Base-by-base conservation (phyloP, 2,329 filamentous ascomycete genomes). In the Aspergillus novofumigatus region DNA sequence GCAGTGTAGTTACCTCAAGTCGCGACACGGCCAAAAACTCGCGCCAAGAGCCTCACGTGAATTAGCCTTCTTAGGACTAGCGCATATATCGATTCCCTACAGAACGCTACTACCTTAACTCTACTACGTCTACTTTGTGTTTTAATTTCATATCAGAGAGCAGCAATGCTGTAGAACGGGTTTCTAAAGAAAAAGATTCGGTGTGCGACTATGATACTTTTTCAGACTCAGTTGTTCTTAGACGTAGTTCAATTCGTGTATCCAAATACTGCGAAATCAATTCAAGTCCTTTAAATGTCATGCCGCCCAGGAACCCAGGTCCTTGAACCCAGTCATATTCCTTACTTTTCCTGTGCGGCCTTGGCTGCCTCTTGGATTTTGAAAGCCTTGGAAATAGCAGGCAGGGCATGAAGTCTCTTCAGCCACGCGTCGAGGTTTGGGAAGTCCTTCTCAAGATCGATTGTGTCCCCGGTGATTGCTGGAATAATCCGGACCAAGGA, bases 1-100 rank as follows among this genome's bases (percentile, higher is more conserved):
- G 59, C 65, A 59, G 68, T 65, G 64, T 59, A 63, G 59, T 58
- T 58, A 59, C n/a, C 29, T 58, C 61, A 53, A 57, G 61, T 66
- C 68, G 67, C 64, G 66, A 70, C 68, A 67, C 67, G 66, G 64
- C 67, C 65, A 68, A 70, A 71, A 70, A 69, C 67, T 72, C 69
- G 67, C 68, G 70, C 68, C 69, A 72, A 71, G 69, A 66, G 28
- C 35, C 14, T 25, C 20, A 32, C 49, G 20, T 14, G 55, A 62
- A 55, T 67, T 69, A 69, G 49, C 59, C 56, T 0, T 5, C 48
- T 62, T 50, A 1, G 56, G 59, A 53, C 54, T 62, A 63, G 57
- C 23, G 44, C 29, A 8, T 25, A 41, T 26, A 32, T 23, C 5
- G 48, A 26, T 25, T 23, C 32, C 42, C 26, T 41, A 48, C 32